phyloP scores from a whole-genome alignment of 768 basidiomycete genomes.

The Candolleomyces efflorescens region DNA sequence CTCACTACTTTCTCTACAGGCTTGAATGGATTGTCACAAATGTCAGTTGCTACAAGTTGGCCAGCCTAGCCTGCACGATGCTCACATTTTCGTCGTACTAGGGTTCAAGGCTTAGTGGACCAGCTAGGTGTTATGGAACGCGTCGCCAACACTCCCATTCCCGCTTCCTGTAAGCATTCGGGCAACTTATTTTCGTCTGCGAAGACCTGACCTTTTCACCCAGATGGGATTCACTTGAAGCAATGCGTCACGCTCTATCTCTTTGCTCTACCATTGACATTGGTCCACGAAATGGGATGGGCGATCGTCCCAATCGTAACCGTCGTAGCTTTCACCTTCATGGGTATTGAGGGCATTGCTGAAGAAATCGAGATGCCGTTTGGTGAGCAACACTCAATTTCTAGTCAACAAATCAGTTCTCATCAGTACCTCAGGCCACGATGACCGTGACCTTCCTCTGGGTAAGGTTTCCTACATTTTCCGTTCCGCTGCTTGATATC shows the following conservation, averaged over 20 bases:
- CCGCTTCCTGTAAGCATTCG: conserved; percentile 55
- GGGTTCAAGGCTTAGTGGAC: conserved; percentile 79
- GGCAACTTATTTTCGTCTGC: background rate
- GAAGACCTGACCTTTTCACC: conserved; percentile 8
- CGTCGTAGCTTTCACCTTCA: conserved; percentile 84
- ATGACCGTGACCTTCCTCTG: conserved; percentile 68
- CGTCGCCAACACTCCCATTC: conserved; percentile 85
- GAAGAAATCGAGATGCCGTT: conserved; percentile 96
- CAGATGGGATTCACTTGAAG: conserved; percentile 87
- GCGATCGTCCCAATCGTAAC: conserved; percentile 82
- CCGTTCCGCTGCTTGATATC: background rate
- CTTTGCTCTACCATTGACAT: conserved; percentile 83
- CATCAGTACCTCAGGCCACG: conserved; percentile 37
- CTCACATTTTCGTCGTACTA: conserved; percentile 21
- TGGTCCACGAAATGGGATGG: conserved; percentile 82
- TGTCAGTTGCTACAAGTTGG: conserved; percentile 36
- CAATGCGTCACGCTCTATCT: conserved; percentile 95
- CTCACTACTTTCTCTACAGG: conserved; percentile 34
- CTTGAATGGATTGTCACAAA: conserved; percentile 67
- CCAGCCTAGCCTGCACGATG: background rate
- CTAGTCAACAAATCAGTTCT: background rate
- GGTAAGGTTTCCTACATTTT: conserved; percentile 37
- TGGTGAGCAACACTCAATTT: conserved; percentile 40
- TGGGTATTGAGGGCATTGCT: conserved; percentile 95
- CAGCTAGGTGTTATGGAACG: conserved; percentile 86